A percentile compares a stretch with the other conserved stretches of the same genome.
Conservation (phyloP, 495 filamentous ascomycete species). For the Penicillium fimorum region DNA sequence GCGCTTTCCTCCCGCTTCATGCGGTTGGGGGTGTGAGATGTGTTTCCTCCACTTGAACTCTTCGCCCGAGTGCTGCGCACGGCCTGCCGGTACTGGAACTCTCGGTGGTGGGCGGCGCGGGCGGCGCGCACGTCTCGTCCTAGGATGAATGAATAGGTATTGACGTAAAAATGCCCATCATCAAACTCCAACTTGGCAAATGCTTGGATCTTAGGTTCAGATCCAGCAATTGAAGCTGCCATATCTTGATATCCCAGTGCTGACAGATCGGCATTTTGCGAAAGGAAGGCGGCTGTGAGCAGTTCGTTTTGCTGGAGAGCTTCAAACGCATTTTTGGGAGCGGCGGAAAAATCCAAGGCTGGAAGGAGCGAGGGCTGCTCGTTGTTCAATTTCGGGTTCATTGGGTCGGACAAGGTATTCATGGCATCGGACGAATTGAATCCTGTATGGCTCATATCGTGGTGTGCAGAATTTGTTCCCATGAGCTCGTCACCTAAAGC, state of each 20-base stretch:
- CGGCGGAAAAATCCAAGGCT: conserved; percentile 37
- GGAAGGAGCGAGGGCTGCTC: conserved; percentile 42
- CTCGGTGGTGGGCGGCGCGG: conserved; percentile 49
- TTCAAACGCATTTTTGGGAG: conserved; percentile 39
- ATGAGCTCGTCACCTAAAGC: conserved; percentile 19
- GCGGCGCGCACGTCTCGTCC: conserved; percentile 62
- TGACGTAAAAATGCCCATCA: conserved; percentile 73
- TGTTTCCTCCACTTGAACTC: conserved; percentile 48
- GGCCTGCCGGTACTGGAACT: conserved; percentile 44
- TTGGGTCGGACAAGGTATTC: conserved; percentile 36
- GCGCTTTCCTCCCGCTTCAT: conserved; percentile 47
- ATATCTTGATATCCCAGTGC: conserved; percentile 44
- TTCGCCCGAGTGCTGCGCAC: conserved; percentile 43
- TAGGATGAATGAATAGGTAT: conserved; percentile 62
- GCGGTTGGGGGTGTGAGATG: conserved; percentile 46
- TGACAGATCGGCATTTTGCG: conserved; percentile 40
- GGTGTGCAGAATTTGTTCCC: conserved; percentile 12
- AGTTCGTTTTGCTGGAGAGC: conserved; percentile 44
- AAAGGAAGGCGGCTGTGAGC: conserved; percentile 42
- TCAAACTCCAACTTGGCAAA: conserved; percentile 70
- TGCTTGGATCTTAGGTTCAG: conserved; percentile 54
- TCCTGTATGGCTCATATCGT: conserved; percentile 11
- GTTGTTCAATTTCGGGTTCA: conserved; percentile 33
- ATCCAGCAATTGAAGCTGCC: conserved; percentile 39
- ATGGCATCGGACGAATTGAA: conserved; percentile 24